Base-by-base conservation (phyloP, 768 basidiomycete species). In the Suillus weaverae region DNA sequence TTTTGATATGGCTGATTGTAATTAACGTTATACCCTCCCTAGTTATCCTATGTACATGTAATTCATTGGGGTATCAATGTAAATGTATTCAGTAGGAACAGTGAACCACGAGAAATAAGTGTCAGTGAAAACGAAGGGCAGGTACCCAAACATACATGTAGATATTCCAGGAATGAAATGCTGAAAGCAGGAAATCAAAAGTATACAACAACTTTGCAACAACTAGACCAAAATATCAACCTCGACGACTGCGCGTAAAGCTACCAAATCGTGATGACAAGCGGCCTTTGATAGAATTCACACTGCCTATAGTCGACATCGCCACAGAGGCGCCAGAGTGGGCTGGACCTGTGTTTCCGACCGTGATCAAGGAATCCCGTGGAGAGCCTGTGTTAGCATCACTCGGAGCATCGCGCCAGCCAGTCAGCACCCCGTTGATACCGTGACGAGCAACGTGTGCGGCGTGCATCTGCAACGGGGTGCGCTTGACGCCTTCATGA, bases 371-470 rank as follows among this genome's bases (percentile, higher is more conserved):
- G 11, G 92, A 94, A 68, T 89, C 86, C 50, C 86, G 89, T 33
- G 86, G 89, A 2, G 92, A 93, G 1, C 81, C 85, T 2, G 69
- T 72, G 5, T 79, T 80, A 1, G 71, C 62, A 56, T 83, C 83
- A 69, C 78, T 81, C 43, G 77, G 64, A 33, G 67, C 78, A 51
- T 92, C 91, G 4, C 86, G 86, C 43, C 90, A 91, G 8, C 89
- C 89, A 1, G 90, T 91, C 33, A 92, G 84, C 6, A 95, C 88
- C 1, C 89, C 92, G 53, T 87, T 89, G 75, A 95, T 89, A 11
- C 93, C 93, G 71, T 94, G 91, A 33, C 90, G 84, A 20, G 92
- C 86, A 7, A 95, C 81, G 68, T 94, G 89, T 6, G 92, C 93
- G 0, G 94, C 82, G 66, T 93, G 90, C 20, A 89, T 83, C 68